Conservation (phyloP, 2,329 filamentous ascomycete species). For the Dryadomyces quercivorus region DNA sequence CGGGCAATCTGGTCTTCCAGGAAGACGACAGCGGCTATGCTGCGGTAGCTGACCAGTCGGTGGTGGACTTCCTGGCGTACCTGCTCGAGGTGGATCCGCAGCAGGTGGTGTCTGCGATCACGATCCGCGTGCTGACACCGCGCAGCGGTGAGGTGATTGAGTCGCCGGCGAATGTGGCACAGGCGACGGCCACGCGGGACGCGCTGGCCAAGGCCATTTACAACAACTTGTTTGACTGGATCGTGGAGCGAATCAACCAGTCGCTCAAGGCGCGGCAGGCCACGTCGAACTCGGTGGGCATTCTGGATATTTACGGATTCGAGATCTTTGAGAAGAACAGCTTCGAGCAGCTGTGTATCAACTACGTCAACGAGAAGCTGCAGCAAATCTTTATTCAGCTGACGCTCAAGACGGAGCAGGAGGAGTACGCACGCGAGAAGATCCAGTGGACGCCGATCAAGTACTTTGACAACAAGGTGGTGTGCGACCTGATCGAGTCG, state of each 20-base stretch:
- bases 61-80: slow-evolving; percentile 91
- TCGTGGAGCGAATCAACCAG: slow-evolving; percentile 81
- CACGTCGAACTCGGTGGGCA: slow-evolving; percentile 78
- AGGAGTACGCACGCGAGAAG: slow-evolving; percentile 90
- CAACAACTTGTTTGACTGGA: slow-evolving; percentile 97
- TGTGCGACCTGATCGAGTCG: slow-evolving; percentile 93
- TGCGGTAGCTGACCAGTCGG: slow-evolving; percentile 73
- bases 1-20: slow-evolving; percentile 82
- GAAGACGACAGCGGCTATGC: slow-evolving; percentile 89
- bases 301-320: slow-evolving; percentile 97
- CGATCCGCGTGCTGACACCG: slow-evolving; percentile 69
- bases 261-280: slow-evolving; percentile 69
- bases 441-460: slow-evolving; percentile 99
- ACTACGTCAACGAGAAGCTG: slow-evolving; percentile 98
- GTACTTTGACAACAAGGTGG: slow-evolving; percentile 99
- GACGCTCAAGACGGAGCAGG: slow-evolving; percentile 91
- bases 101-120: slow-evolving; percentile 76
- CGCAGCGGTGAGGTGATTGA: slow-evolving; percentile 55
- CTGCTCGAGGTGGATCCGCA: slow-evolving; percentile 76
- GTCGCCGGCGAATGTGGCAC: slow-evolving; percentile 72
- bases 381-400: slow-evolving; percentile 99
- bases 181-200: slow-evolving; percentile 78
- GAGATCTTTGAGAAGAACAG: slow-evolving; percentile 99
- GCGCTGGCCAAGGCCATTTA: slow-evolving; percentile 93
- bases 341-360: slow-evolving; percentile 98